Evolutionary conservation across 257 asterid species (phyloP).

Genomic region (Nicotiana sylvestris): DNA sequence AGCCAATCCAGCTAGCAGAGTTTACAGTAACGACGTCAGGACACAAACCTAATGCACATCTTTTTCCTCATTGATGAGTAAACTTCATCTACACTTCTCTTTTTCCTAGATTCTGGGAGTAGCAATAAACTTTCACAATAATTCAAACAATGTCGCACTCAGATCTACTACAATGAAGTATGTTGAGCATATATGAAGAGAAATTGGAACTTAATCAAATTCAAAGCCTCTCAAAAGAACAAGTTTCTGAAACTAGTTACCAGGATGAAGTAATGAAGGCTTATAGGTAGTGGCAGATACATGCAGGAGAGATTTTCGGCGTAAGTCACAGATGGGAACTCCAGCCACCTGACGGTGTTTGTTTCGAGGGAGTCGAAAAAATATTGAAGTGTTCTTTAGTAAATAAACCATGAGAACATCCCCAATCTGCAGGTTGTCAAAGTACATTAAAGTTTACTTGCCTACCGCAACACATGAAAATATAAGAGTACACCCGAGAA

Average conservation of each 20-base stretch:
- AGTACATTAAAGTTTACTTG: conserved; percentile 14
- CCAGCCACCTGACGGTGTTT: conserved; percentile 72
- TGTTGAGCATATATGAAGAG: neutral
- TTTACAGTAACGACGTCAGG: conserved; percentile 29
- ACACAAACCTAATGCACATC: conserved; percentile 20
- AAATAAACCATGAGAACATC: conserved; percentile 66
- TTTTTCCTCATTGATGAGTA: conserved; percentile 28
- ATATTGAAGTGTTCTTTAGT: conserved; percentile 57
- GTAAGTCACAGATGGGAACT: conserved; percentile 45
- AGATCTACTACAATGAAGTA: neutral
- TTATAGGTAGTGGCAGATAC: conserved; percentile 18
- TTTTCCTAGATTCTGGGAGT: conserved; percentile 42
- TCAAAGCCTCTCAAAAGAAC: conserved; percentile 1
- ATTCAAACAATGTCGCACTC: neutral
- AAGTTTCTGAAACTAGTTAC: neutral
- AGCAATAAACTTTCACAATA: neutral
- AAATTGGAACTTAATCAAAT: neutral
- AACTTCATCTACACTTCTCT: conserved; percentile 41
- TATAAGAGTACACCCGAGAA: conserved; percentile 7
- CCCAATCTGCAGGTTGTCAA: conserved; percentile 51
- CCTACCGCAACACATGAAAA: conserved; percentile 6
- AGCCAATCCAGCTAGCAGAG: conserved; percentile 20
- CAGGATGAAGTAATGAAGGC: conserved; percentile 12
- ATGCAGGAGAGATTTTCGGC: conserved; percentile 23
- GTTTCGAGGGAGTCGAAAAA: conserved; percentile 57